These are phyloP conservation scores for Talinum fruticosum DNA, from an alignment of 148 eudicot genomes.

Conservation along the genomic window DNA sequence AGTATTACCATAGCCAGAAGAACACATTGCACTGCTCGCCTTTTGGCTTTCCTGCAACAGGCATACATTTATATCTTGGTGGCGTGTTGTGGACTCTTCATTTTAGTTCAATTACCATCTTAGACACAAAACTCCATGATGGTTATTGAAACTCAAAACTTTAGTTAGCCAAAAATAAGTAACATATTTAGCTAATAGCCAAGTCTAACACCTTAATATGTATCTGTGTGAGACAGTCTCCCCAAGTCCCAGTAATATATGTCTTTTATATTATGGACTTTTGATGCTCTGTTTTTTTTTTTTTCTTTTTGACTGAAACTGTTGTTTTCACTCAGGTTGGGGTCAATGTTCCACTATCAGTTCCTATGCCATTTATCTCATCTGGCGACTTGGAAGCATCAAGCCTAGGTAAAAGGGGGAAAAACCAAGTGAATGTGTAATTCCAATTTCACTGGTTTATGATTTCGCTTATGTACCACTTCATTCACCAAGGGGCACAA, in stretches of 20 bases:
- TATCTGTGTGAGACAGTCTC: not conserved
- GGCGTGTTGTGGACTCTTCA: not conserved
- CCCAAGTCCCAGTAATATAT: not conserved
- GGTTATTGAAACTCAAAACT: not conserved
- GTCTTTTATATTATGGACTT: too few relatives aligned
- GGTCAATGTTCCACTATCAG: slow-evolving; percentile 54
- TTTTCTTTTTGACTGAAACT: not conserved
- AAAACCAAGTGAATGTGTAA: not conserved
- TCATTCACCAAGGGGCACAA: not conserved
- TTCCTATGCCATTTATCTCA: slow-evolving; percentile 56
- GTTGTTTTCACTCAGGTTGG: slow-evolving; percentile 43
- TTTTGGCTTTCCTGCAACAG: not conserved
- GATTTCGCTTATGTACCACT: not conserved
- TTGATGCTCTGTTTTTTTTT: too few relatives aligned
- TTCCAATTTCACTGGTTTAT: not conserved
- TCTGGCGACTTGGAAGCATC: slow-evolving; percentile 48
- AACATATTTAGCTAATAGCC: too few relatives aligned
- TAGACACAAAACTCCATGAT: not conserved
- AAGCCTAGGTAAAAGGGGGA: slow-evolving; percentile 36
- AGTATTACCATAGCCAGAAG: not conserved
- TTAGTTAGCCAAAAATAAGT: not conserved
- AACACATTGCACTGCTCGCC: too few relatives aligned
- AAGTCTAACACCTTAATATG: not conserved
- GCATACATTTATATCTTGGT: not conserved
- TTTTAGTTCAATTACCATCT: not conserved